phyloP scores from a whole-genome alignment of 768 basidiomycete genomes.

The Lactarius sp. region DNA sequence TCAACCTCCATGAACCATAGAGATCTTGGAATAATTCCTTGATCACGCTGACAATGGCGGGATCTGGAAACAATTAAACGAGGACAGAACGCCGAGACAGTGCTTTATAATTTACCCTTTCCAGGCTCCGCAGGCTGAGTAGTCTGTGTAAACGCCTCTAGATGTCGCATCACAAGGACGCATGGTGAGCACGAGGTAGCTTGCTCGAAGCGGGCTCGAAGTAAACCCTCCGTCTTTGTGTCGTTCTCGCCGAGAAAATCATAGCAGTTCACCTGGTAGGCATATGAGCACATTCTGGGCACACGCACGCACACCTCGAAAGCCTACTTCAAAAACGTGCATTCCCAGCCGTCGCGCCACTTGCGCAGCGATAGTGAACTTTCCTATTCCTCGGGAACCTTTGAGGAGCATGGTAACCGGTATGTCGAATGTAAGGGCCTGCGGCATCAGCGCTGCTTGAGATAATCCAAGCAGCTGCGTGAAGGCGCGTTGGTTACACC shows the following conservation, averaged over 20 bases:
- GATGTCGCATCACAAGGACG: constrained; percentile 70
- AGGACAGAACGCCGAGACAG: background rate
- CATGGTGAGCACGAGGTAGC: constrained; percentile 80
- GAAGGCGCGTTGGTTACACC: constrained; percentile 35
- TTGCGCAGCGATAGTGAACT: constrained; percentile 56
- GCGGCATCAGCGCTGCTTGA: constrained; percentile 52
- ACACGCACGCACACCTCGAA: background rate
- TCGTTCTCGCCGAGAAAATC: constrained; percentile 76
- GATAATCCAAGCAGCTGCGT: constrained; percentile 51
- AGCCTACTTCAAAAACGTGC: constrained; percentile 68
- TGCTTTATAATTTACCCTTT: constrained; percentile 46
- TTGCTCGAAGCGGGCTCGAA: constrained; percentile 71
- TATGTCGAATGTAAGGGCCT: constrained; percentile 56
- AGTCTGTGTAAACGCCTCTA: constrained; percentile 73
- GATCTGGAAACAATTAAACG: constrained; percentile 40
- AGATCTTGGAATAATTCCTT: constrained; percentile 59
- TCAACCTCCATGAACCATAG: constrained; percentile 49
- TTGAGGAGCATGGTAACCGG: constrained; percentile 70
- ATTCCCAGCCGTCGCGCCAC: constrained; percentile 64
- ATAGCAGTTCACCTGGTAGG: constrained; percentile 75
- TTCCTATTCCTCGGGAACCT: constrained; percentile 78
- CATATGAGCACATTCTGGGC: background rate
- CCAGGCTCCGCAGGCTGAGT: constrained; percentile 59
- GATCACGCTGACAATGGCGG: constrained; percentile 50
- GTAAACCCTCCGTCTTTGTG: constrained; percentile 63